phyloP scores from a whole-genome alignment of 805 yeast species.

The Priceomyces melissophilus region DNA sequence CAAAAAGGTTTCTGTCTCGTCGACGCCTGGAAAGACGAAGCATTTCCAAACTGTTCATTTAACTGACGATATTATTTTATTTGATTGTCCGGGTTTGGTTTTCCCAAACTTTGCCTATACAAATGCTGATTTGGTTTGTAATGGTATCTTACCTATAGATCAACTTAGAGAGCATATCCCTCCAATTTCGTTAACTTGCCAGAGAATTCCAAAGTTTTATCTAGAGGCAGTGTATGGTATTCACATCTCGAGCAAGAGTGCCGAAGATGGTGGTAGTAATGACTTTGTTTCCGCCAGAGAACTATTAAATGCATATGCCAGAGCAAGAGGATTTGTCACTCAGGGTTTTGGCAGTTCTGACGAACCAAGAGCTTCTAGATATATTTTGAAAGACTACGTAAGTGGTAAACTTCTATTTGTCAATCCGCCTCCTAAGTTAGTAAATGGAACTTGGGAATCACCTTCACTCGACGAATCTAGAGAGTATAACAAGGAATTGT shows the following conservation, averaged over 20 bases:
- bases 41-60: constrained; percentile 95
- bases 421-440: constrained; percentile 80
- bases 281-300: constrained; percentile 81
- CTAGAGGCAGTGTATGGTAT: constrained; percentile 94
- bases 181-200: constrained; percentile 80
- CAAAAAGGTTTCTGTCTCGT: constrained; percentile 95
- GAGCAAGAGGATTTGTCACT: constrained; percentile 96
- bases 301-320: constrained; percentile 84
- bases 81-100: constrained; percentile 99
- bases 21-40: constrained; percentile 98
- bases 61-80: constrained; percentile 76
- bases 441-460: constrained; percentile 57
- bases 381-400: constrained; percentile 90
- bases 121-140: constrained; percentile 93
- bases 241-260: constrained; percentile 69
- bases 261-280: constrained; percentile 87
- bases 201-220: constrained; percentile 83
- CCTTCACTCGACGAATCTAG: constrained; percentile 37
- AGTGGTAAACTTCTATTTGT: constrained; percentile 83
- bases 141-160: constrained; percentile 98
- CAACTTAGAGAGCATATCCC: constrained; percentile 91
- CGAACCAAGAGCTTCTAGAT: constrained; percentile 90
- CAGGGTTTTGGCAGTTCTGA: constrained; percentile 98
- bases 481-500: constrained; percentile 71
- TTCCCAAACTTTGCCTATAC: constrained; percentile 97